These are phyloP conservation scores for Colletotrichum chrysophilum DNA, from an alignment of 2,329 filamentous ascomycete species.

Conservation along the genomic window DNA sequence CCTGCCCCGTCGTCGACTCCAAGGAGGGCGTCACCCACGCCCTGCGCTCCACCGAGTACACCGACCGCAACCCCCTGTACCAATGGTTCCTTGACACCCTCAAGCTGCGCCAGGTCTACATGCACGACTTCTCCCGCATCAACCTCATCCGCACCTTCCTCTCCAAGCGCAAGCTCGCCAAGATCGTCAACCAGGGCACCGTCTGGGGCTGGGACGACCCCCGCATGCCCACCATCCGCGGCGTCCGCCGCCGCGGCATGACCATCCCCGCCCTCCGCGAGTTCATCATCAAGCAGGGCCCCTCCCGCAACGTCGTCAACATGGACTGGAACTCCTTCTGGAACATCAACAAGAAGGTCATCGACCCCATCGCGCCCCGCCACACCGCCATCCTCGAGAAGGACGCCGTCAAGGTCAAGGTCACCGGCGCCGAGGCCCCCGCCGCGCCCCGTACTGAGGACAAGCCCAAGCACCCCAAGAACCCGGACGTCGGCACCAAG, in stretches of 20 bases:
- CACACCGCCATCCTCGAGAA: constrained; percentile 76
- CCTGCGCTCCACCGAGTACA: constrained; percentile 84
- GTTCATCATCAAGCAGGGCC: constrained; percentile 85
- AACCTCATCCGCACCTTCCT: constrained; percentile 85
- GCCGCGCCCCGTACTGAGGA: constrained; percentile 70
- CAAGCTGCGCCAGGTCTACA: constrained; percentile 76
- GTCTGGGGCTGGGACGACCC: constrained; percentile 90
- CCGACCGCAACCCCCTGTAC: constrained; percentile 85
- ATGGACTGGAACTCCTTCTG: constrained; percentile 83
- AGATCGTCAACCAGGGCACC: constrained; percentile 76
- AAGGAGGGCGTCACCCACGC: constrained; percentile 85
- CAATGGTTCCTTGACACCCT: constrained; percentile 83
- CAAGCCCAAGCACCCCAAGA: constrained; percentile 89
- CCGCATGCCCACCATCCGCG: constrained; percentile 83
- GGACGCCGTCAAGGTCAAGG: constrained; percentile 71
- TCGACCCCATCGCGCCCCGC: constrained; percentile 77
- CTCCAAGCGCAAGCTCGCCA: constrained; percentile 86
- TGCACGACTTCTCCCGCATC: constrained; percentile 86
- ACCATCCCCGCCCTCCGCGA: constrained; percentile 80
- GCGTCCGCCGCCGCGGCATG: constrained; percentile 79
- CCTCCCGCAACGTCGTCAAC: constrained; percentile 81
- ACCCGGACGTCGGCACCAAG: constrained; percentile 83
- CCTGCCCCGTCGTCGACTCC: constrained; percentile 81
- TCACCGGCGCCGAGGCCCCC: constrained; percentile 73
- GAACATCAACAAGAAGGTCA: constrained; percentile 80